These are phyloP conservation scores for Myriangium duriaei DNA, from an alignment of 2,329 filamentous ascomycete genomes.

Conservation along the genomic window DNA sequence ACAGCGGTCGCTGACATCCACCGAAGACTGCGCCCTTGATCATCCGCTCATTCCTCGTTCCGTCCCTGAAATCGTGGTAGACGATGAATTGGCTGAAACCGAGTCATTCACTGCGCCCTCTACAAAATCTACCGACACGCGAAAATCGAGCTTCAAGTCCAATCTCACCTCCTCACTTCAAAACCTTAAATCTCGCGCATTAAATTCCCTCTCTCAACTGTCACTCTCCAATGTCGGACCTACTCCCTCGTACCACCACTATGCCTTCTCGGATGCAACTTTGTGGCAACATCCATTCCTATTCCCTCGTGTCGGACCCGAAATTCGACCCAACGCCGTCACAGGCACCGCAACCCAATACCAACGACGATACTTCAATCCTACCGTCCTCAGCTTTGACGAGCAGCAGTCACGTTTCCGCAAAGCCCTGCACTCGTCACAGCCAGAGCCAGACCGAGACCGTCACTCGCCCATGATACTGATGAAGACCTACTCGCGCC, in stretches of 20 bases:
- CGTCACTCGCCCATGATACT: conserved; percentile 44
- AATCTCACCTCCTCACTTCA: conserved; percentile 51
- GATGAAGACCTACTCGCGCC: conserved; percentile 46
- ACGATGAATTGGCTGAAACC: conserved; percentile 19
- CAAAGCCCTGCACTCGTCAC: conserved; percentile 21
- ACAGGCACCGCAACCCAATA: conserved; percentile 43
- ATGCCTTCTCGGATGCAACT: conserved; percentile 45
- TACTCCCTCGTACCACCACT: conserved; percentile 23
- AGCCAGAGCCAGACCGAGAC: conserved; percentile 17
- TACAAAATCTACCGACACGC: conserved; percentile 21
- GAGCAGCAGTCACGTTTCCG: conserved; percentile 26
- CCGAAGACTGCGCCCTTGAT: conserved; percentile 42
- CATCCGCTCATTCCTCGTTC: conserved; percentile 42
- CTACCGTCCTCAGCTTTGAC: conserved; percentile 29
- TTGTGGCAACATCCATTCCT: conserved; percentile 47
- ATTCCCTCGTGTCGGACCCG: conserved; percentile 45
- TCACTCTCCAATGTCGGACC: conserved; percentile 34
- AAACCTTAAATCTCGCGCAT: conserved; percentile 46
- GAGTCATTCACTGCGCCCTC: conserved; percentile 26
- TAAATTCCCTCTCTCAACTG: conserved; percentile 40
- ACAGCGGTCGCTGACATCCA: conserved; percentile 37
- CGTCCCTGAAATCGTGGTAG: conserved; percentile 11
- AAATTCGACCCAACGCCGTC: conserved; percentile 45
- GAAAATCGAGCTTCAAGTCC: conserved; percentile 42
- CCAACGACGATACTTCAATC: conserved; percentile 49